Base-by-base conservation (phyloP, 2,329 filamentous ascomycete species). In the Dendrostoma leiphaemia region DNA sequence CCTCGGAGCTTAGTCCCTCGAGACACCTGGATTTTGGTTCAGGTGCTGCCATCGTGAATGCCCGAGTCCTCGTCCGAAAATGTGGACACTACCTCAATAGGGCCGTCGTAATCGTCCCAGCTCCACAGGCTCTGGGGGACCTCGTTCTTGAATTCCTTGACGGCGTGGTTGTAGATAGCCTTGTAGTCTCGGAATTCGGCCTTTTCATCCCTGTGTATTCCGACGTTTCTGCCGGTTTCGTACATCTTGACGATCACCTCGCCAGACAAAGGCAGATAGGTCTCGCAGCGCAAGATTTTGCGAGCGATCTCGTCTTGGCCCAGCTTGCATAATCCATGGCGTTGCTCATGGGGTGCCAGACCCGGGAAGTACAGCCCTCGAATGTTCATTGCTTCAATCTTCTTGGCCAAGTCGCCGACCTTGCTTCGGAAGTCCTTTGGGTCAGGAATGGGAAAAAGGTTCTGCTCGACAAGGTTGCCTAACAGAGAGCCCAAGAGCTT, bases 401-500 rank as follows among this genome's bases (percentile, higher is more conserved):
- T 59, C 5, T 29, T 44, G 13, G 41, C 41, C 34, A 59, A 13
- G 4, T 26, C 15, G 47, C 29, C 19, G 17, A 57, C 48, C 13
- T 43, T 54, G 10, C 51, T 54, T n/a, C 24, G 32, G 31, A 51
- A 59, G 7, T n/a, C 24, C 4, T 24, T 10, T 21, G 47, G 10
- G 8, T 51, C 48, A 3, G 57, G 57, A 24, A 59, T 37, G 7
- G 57, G 57, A 34, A 51, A 51, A 5, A 59, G 49, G 3, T 49
- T 32, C 37, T 56, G 50, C 12, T 57, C 44, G 3, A 53, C 23
- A 8, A 59, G 26, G 32, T 51, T 51, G 49, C 40, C 32, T n/a
- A 59, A 38, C 19, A 57, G 13, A 9, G 57, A 59, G 3, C 57
- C 57, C 17, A 59, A n/a, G 15, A 57, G 50, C 38, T 53, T 59